These are phyloP conservation scores for Hypoxylon sp. DNA, from an alignment of 2,329 filamentous ascomycete genomes.

Conservation along the genomic window DNA sequence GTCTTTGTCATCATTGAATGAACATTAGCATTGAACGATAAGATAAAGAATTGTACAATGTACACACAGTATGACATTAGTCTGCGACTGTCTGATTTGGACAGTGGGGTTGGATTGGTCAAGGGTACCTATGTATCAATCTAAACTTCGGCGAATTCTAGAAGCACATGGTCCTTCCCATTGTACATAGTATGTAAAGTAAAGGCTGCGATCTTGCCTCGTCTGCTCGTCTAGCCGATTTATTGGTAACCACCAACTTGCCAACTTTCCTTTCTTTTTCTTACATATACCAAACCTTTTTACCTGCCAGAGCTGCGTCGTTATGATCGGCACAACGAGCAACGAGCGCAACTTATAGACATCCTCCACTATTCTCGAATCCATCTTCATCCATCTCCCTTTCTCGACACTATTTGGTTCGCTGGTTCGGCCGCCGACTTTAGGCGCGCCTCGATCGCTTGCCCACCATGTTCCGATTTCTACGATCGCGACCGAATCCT, in stretches of 20 bases:
- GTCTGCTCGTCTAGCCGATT: slow-evolving; percentile 16
- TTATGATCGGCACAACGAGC: slow-evolving; percentile 4
- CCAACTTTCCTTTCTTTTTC: neutral
- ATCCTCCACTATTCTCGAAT: no score
- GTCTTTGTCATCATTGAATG: no score
- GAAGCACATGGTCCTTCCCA: slow-evolving; percentile 15
- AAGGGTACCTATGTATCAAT: no score
- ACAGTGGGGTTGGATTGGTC: slow-evolving; percentile 11
- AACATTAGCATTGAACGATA: no score
- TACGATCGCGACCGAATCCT: slow-evolving; percentile 39
- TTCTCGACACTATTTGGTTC: no score
- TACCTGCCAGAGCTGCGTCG: slow-evolving; percentile 6
- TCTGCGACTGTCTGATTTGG: neutral
- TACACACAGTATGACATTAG: slow-evolving; percentile 1
- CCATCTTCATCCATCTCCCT: slow-evolving; percentile 7
- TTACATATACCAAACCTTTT: neutral
- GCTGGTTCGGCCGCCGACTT: slow-evolving; percentile 42
- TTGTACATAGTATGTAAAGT: no score
- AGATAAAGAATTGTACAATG: no score
- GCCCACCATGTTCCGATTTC: slow-evolving; percentile 43
- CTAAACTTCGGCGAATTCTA: no score
- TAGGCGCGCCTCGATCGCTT: slow-evolving; percentile 37
- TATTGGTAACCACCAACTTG: neutral
- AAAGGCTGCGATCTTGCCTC: slow-evolving; percentile 27
- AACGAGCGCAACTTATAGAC: slow-evolving; percentile 2